Evolutionary conservation across 2,329 filamentous ascomycete genomes (phyloP), one percentile per base, ranked within the genome.

Genomic region (Colletotrichum shisoi): DNA sequence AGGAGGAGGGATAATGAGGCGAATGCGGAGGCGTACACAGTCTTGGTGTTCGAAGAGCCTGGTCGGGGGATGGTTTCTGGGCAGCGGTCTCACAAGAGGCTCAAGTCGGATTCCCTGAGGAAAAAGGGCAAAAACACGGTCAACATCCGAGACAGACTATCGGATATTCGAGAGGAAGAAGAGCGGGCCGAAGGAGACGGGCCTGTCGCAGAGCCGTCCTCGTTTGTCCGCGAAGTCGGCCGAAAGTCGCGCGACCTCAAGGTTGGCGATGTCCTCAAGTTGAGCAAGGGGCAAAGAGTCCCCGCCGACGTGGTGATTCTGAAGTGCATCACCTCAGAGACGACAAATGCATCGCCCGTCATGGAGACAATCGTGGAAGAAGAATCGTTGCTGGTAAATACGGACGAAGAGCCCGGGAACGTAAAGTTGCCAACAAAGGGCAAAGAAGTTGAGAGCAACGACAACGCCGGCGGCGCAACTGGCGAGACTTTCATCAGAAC

Each of bases 401-500:
- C 78, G 3, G 75, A 80, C 1, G 76, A 77, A 8, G 76, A 79
- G 72, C 42, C 67, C 67, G 24, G 68, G 62, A 19, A 9, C 44
- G 48, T 70, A 60, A 69, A 73, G 70, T 59, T 72, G n/a, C 70
- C 72, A 42, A 71, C 72, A 1, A 78, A 79, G 48, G 75, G 74
- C 17, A 81, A 80, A 54, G 71, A 73, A 37, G 70, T 73, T 42
- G 73, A 76, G 53, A 73, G 70, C 40, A 70, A 69, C 49, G 70
- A 72, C 2, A 77, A 79, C 44, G 76, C 73, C 54, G 77, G 77
- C 13, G 78, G 79, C 19, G 79, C 85, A n/a, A 83, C 84, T 31
- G 93, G 93, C 34, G 96, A 99, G 79, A 94, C 94, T 0, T 99
- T 99, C 74, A 98, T 99, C 74, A 87, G 95, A 68, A 99, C 96